These are phyloP conservation scores for Hypoxylon rubiginosum DNA, from an alignment of 2,329 filamentous ascomycete genomes.

Conservation along the genomic window DNA sequence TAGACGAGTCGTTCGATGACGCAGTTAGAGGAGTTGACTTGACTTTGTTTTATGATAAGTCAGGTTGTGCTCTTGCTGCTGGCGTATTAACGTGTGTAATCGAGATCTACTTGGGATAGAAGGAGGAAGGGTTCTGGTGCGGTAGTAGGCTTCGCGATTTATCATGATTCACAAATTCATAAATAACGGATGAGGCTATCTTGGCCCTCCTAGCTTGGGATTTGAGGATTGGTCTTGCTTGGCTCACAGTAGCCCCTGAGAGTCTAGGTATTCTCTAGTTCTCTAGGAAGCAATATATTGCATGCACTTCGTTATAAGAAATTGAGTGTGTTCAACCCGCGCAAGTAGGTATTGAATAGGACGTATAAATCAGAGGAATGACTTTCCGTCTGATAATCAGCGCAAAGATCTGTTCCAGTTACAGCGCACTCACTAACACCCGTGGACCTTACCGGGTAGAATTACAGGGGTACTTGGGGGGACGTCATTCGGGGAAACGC, in stretches of 20 bases:
- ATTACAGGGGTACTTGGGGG: too few species aligned
- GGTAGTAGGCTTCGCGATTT: neutral
- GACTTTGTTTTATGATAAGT: neutral
- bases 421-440: too few species aligned
- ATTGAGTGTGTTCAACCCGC: too few species aligned
- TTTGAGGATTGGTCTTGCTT: neutral
- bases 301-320: too few species aligned
- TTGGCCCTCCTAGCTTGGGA: neutral
- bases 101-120: slow-evolving; percentile 7
- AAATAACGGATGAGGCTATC: neutral
- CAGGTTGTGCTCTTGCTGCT: neutral
- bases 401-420: too few species aligned
- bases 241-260: neutral
- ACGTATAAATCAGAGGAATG: too few species aligned
- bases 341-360: too few species aligned
- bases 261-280: neutral
- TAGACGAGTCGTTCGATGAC: neutral
- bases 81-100: slow-evolving; percentile 1
- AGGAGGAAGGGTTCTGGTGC: neutral
- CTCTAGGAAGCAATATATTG: neutral
- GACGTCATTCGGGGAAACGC: too few species aligned
- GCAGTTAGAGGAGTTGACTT: neutral
- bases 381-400: too few species aligned
- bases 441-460: too few species aligned
- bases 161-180: too few species aligned